Evolutionary conservation across 768 basidiomycete species (phyloP), one percentile per base, ranked within the genome.

Genomic region (Hericium rajendrae): DNA sequence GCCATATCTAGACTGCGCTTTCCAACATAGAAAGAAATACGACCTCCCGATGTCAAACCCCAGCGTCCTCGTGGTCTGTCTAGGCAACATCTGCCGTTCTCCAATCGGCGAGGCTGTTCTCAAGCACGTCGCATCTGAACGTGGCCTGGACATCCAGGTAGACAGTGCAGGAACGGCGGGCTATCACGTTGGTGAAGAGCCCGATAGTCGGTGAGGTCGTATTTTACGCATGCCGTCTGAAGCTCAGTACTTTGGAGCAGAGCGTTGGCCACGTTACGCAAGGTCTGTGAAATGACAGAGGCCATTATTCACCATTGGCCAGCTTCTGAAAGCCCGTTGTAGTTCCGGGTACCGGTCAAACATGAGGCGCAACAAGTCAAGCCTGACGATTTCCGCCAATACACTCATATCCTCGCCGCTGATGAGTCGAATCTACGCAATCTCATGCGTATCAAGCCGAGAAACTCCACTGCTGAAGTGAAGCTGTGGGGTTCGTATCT

Each of bases 61-160:
- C 3, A 74, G 81, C 54, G 86, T 85, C 32, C 79, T 92, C 51
- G 70, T 91, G 59, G 88, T 91, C 39, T 92, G 90, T 62, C 71
- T 91, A 57, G 88, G 88, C 12, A 91, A 91, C 67, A 91, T 91
- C 58, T 91, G 91, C 67, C 85, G 93, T 38, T 92, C 90, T 22
- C 92, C 93, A 0, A 91, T 95, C 83, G 93, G 91, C 32, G 91
- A 94, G 72, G 93, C 91, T 2, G 88, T 94, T 22, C 76, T 94
- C 32, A 76, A 73, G 59, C 77, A 90, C 55, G 78, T 83, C 57
- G 88, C 87, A 9, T 71, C 75, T 51, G 77, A 83, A 64, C 82
- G 88, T 38, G 82, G 82, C 12, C 65, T 90, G 41, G 78, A 85
- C 51, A 76, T 94, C 59, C 65, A 69, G 12, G 86, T 94, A 32